These are phyloP conservation scores for Myxozyma sirexii DNA, from an alignment of 805 yeast species.

Conservation along the genomic window DNA sequence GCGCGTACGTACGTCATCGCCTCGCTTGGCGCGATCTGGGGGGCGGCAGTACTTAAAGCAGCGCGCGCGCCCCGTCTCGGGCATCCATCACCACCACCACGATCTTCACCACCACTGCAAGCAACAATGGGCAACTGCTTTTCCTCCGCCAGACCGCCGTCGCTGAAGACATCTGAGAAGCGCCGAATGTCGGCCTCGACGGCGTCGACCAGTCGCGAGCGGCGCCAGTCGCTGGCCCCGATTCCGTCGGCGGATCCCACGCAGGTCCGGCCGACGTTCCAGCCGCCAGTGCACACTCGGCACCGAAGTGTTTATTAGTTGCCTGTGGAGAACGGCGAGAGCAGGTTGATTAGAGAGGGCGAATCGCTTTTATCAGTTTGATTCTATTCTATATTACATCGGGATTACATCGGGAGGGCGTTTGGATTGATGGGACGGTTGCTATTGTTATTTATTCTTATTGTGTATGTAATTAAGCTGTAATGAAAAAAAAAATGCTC, in stretches of 20 bases:
- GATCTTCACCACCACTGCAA: no score
- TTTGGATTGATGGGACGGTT: no score
- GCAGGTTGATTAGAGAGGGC: no score
- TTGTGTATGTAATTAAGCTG: no score
- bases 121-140: conserved; percentile 27
- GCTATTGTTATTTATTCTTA: no score
- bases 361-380: no score
- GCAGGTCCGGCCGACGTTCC: conserved; percentile 10
- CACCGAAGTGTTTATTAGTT: not conserved
- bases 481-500: no score
- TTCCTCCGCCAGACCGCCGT: not conserved
- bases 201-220: conserved; percentile 4
- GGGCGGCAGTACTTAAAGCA: not conserved
- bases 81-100: no score
- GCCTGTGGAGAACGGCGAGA: not conserved
- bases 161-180: not conserved
- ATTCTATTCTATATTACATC: not conserved
- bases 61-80: no score
- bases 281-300: conserved; percentile 17
- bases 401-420: no score
- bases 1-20: not conserved
- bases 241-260: conserved; percentile 27
- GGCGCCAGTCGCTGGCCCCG: conserved; percentile 28
- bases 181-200: conserved; percentile 15
- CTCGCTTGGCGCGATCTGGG: no score